A percentile compares a stretch with the other conserved stretches of the same genome.
phyloP scores from a whole-genome alignment of 2,329 filamentous ascomycete species.

The Chrysoporthe deuterocubensis region DNA sequence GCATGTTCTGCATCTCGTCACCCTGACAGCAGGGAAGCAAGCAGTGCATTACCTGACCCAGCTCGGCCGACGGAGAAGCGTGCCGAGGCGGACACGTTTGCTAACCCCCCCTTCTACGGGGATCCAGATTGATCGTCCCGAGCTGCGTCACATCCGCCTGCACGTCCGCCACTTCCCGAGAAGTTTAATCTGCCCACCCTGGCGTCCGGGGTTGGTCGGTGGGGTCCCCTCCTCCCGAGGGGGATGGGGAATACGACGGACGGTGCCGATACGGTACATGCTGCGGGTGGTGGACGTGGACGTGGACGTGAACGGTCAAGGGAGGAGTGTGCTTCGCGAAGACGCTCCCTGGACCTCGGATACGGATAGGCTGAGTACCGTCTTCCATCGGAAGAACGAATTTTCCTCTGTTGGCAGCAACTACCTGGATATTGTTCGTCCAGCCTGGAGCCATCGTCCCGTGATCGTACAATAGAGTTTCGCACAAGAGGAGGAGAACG shows the following conservation, averaged over 20 bases:
- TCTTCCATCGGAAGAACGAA: too few species aligned
- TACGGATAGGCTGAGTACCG: too few species aligned
- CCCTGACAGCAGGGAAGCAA: background rate
- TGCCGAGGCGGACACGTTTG: too few species aligned
- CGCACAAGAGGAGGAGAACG: too few species aligned
- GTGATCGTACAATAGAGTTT: too few species aligned
- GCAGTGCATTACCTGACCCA: background rate
- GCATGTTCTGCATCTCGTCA: background rate
- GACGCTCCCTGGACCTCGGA: too few species aligned
- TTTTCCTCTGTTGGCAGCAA: too few species aligned
- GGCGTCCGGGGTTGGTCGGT: background rate
- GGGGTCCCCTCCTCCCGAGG: background rate
- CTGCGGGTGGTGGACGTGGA: background rate
- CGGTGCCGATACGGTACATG: background rate
- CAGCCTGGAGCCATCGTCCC: too few species aligned
- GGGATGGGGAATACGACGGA: background rate
- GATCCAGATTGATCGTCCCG: background rate
- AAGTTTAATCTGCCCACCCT: background rate
- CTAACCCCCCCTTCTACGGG: background rate
- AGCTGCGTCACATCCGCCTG: background rate
- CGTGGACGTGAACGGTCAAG: too few species aligned
- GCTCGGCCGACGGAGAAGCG: too few species aligned
- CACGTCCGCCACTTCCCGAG: conserved; percentile 11
- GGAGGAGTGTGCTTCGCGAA: too few species aligned
- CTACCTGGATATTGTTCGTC: too few species aligned